A percentile compares a stretch with the other conserved stretches of the same genome.
Conservation (phyloP, 1,284 basidiomycete species). For the Cerrena zonata region DNA sequence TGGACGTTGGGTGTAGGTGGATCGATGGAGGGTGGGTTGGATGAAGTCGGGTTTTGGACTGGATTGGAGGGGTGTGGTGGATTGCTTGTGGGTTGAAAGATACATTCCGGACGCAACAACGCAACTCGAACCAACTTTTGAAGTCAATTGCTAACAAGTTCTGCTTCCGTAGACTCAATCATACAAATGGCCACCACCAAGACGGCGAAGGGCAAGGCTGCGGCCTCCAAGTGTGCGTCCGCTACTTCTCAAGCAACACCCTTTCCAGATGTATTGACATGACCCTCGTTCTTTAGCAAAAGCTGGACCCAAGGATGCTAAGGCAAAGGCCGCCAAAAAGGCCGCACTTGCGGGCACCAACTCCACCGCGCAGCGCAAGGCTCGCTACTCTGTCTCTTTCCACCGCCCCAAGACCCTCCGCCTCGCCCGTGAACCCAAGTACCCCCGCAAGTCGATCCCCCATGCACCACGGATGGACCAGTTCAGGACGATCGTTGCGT, state of each 20-base stretch:
- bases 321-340: conserved; percentile 95
- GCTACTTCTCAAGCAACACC: neutral
- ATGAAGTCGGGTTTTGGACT: neutral
- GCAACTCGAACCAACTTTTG: neutral
- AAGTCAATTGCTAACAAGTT: neutral
- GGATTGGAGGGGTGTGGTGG: neutral
- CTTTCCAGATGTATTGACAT: neutral
- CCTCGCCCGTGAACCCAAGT: conserved; percentile 81
- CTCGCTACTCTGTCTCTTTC: conserved; percentile 85
- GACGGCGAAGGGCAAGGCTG: conserved; percentile 55
- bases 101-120: neutral
- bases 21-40: neutral
- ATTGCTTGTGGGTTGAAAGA: neutral
- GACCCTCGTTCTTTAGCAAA: neutral
- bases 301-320: conserved; percentile 48
- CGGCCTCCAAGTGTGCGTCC: conserved; percentile 43
- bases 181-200: conserved; percentile 57
- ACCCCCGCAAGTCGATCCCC: conserved; percentile 89
- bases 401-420: conserved; percentile 94
- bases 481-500: conserved; percentile 89
- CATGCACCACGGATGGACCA: conserved; percentile 98
- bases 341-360: conserved; percentile 86
- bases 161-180: conserved; percentile 1
- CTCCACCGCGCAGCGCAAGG: conserved; percentile 76
- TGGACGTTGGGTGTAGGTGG: conserved; percentile 14